A percentile compares a stretch with the other conserved stretches of the same genome.
phyloP scores from a whole-genome alignment of 2,329 filamentous ascomycete species.

The Neofusicoccum sp. region DNA sequence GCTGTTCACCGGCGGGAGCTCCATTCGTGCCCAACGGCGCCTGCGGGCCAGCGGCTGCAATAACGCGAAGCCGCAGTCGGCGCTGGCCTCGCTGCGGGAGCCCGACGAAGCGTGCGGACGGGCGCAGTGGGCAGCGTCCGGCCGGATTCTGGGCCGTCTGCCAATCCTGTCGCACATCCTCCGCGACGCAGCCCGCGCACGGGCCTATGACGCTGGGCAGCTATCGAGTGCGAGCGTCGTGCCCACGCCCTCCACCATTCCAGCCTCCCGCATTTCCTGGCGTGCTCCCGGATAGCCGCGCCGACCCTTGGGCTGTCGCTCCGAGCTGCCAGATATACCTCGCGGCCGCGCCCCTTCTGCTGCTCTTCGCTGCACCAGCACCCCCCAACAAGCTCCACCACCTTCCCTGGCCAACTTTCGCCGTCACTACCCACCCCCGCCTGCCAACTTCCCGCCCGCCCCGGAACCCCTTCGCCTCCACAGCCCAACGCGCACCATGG shows the following conservation, averaged over 20 bases:
- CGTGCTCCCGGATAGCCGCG: neutral
- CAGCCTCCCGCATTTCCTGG: neutral
- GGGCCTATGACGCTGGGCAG: no score
- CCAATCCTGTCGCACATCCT: constrained; percentile 15
- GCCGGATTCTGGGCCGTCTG: neutral
- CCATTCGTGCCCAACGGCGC: constrained; percentile 5
- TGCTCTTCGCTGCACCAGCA: neutral
- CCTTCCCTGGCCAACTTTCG: no score
- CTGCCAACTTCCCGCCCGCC: constrained; percentile 8
- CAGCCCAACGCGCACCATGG: constrained; percentile 1
- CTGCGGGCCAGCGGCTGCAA: neutral
- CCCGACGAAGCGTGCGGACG: neutral
- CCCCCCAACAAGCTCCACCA: neutral
- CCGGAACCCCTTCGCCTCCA: neutral
- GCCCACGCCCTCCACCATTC: neutral
- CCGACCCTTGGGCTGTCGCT: neutral
- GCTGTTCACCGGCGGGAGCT: neutral
- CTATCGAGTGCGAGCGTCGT: neutral
- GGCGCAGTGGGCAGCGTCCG: constrained; percentile 9
- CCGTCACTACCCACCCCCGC: neutral
- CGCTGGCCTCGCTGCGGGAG: neutral
- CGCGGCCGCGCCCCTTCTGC: neutral
- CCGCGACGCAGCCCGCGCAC: neutral
- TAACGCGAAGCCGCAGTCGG: neutral
- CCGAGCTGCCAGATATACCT: constrained; percentile 1